Conservation (phyloP, 2,329 filamentous ascomycete genomes). For the Talaromyces sp. region DNA sequence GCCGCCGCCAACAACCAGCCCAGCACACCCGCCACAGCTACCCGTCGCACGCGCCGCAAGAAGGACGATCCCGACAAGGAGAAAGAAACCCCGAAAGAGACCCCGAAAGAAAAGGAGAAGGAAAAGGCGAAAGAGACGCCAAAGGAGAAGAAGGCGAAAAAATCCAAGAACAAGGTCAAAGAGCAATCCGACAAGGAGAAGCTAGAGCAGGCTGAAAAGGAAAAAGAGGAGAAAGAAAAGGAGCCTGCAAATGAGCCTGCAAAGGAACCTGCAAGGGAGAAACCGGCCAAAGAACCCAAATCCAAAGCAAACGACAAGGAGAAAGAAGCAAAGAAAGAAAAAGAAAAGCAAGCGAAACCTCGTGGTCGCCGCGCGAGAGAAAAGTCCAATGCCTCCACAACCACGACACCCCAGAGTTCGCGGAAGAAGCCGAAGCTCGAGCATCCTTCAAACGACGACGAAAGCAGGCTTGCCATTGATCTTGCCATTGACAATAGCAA, state of each 20-base stretch:
- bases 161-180: conserved; percentile 22
- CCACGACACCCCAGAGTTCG: conserved; percentile 26
- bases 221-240: conserved; percentile 23
- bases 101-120: conserved; percentile 23
- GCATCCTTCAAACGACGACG: conserved; percentile 20
- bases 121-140: conserved; percentile 28
- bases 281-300: background rate
- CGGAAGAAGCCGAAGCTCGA: conserved; percentile 50
- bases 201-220: conserved; percentile 32
- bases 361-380: conserved; percentile 35
- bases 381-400: conserved; percentile 30
- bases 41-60: conserved; percentile 38
- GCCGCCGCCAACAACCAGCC: conserved; percentile 22
- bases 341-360: conserved; percentile 24
- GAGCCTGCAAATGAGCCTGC: conserved; percentile 6
- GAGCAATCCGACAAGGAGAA: conserved; percentile 22
- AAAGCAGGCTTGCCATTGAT: conserved; percentile 12
- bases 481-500: conserved; percentile 13
- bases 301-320: conserved; percentile 24
- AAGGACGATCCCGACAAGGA: conserved; percentile 31
- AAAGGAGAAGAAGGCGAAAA: conserved; percentile 14
- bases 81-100: conserved; percentile 27
- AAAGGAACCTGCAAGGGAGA: conserved; percentile 15
- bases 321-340: conserved; percentile 19
- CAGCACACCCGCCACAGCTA: conserved; percentile 17